phyloP scores from a whole-genome alignment of 2,329 filamentous ascomycete species.

The Trichoderma atroviride region DNA sequence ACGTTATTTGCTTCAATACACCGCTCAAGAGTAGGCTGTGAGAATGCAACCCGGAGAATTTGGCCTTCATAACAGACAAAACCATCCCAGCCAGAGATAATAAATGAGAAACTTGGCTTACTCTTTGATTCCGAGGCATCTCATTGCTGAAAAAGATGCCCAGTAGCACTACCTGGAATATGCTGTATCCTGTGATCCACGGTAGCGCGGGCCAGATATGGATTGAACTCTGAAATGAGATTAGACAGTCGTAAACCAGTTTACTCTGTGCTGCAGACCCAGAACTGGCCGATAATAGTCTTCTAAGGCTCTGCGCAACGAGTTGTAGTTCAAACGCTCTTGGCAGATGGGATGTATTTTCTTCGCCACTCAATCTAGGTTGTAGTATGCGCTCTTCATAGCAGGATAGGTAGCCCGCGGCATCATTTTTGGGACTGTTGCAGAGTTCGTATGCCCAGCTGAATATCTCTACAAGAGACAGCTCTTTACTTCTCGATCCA shows the following conservation, averaged over 20 bases:
- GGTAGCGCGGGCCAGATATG: constrained; percentile 10
- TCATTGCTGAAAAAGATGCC: not conserved
- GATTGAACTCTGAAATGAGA: not conserved
- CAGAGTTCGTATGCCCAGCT: constrained; percentile 18
- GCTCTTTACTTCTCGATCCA: not conserved
- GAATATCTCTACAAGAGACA: not conserved
- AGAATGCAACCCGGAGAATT: constrained; percentile 1
- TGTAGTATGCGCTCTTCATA: not conserved
- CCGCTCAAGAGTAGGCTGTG: not conserved
- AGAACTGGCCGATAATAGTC: not conserved
- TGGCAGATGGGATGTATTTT: not conserved
- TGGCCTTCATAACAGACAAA: constrained; percentile 12
- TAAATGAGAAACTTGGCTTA: not conserved
- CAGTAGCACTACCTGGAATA: constrained; percentile 12
- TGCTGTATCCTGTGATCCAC: constrained; percentile 20
- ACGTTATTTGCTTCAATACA: not conserved
- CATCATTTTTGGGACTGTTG: not conserved
- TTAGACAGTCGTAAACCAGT: not conserved
- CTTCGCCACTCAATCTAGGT: not conserved
- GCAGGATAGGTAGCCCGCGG: not conserved
- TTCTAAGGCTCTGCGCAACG: not conserved
- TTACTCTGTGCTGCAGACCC: not conserved
- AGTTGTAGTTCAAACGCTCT: not conserved
- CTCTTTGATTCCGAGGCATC: not conserved
- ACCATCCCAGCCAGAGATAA: not conserved